Conservation (phyloP, 2,329 filamentous ascomycete genomes). For the Aspergillus sp. region DNA sequence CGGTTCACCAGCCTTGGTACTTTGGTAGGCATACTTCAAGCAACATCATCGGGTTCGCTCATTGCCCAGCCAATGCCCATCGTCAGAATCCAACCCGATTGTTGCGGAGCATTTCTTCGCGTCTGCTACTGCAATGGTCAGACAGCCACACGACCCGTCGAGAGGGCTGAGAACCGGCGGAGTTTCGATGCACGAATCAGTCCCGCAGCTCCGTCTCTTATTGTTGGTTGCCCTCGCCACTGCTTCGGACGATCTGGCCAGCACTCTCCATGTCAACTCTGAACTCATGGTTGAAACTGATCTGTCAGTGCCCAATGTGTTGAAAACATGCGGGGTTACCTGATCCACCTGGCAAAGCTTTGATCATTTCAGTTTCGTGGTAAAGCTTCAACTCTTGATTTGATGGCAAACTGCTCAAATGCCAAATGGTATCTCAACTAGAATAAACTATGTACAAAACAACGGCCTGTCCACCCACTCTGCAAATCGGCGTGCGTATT, state of each 20-base stretch:
- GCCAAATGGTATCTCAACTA: conserved; percentile 11
- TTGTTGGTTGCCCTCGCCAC: neutral
- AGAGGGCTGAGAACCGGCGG: neutral
- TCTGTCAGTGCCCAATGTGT: neutral
- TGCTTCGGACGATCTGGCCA: neutral
- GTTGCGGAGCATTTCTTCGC: neutral
- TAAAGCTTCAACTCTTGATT: neutral
- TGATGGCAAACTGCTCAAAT: neutral
- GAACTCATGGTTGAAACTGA: neutral
- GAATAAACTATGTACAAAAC: neutral
- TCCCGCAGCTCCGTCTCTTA: neutral
- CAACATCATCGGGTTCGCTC: too few species aligned
- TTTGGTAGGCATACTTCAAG: neutral
- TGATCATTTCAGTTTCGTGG: neutral
- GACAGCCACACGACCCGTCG: neutral
- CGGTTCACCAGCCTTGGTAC: neutral
- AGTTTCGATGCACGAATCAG: conserved; percentile 3
- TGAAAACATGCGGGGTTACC: conserved; percentile 3
- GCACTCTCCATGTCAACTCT: neutral
- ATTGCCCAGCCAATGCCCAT: neutral
- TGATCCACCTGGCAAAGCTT: conserved; percentile 1
- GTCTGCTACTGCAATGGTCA: neutral
- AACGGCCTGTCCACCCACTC: neutral
- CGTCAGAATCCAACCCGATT: neutral
- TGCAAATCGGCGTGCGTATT: neutral